phyloP scores from a whole-genome alignment of 257 asterid species.

The Thymus quinquecostatus region DNA sequence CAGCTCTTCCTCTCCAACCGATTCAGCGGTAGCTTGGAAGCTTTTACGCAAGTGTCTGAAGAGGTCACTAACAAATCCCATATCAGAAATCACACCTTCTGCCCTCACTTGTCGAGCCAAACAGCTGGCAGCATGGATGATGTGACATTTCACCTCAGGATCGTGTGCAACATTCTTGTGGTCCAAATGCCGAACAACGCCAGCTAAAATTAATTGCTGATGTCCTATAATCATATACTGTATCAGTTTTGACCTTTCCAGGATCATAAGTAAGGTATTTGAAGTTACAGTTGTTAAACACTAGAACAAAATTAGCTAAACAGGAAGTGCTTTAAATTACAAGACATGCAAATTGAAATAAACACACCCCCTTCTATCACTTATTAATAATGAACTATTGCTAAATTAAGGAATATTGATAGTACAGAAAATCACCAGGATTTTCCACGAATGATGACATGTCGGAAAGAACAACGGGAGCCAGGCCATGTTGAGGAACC shows the following conservation, averaged over 20 bases:
- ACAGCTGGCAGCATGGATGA: constrained; percentile 72
- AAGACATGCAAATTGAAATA: neutral
- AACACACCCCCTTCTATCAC: neutral
- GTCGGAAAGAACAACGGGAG: constrained; percentile 70
- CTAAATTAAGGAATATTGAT: constrained; percentile 15
- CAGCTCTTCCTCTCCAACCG: constrained; percentile 67
- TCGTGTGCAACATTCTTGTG: constrained; percentile 86
- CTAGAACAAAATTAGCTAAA: neutral
- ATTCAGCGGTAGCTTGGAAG: constrained; percentile 84
- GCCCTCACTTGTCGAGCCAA: constrained; percentile 82
- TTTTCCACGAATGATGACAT: constrained; percentile 77
- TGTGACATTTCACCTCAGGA: constrained; percentile 70
- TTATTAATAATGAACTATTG: neutral
- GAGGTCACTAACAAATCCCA: constrained; percentile 90
- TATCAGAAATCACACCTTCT: constrained; percentile 65
- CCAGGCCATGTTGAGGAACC: constrained; percentile 78
- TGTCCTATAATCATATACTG: constrained; percentile 53
- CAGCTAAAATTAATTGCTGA: constrained; percentile 70
- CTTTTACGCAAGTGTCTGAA: constrained; percentile 91
- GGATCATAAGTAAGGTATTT: neutral
- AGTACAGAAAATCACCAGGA: constrained; percentile 56
- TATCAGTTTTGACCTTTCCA: constrained; percentile 23
- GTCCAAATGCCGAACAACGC: constrained; percentile 91
- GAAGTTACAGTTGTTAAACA: neutral
- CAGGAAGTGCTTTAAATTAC: neutral